These are phyloP conservation scores for Penstemon davidsonii DNA, from an alignment of 257 asterid genomes.

Conservation along the genomic window DNA sequence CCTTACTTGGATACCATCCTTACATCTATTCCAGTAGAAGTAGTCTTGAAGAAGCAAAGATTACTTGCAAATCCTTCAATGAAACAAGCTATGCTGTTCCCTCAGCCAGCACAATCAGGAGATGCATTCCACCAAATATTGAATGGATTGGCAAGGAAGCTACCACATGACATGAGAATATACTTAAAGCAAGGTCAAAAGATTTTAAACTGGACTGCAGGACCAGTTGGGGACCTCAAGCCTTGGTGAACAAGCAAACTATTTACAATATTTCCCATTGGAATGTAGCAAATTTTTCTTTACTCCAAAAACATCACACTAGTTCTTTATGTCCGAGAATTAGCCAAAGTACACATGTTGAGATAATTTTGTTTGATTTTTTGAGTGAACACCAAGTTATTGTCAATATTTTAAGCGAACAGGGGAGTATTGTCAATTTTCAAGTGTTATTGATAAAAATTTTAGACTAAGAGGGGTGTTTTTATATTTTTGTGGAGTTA, in stretches of 20 bases:
- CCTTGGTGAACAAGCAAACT: constrained; percentile 51
- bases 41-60: constrained; percentile 69
- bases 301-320: too few species aligned
- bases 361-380: too few species aligned
- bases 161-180: constrained; percentile 40
- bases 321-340: too few species aligned
- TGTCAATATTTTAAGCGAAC: too few species aligned
- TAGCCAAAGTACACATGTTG: too few species aligned
- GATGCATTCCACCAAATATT: constrained; percentile 83
- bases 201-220: constrained; percentile 52
- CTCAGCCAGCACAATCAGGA: constrained; percentile 68
- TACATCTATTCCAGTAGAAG: constrained; percentile 46
- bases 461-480: too few species aligned
- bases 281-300: too few species aligned
- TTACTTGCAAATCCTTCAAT: constrained; percentile 52
- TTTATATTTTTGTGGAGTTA: too few species aligned
- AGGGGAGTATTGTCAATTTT: too few species aligned
- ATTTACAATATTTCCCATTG: background rate
- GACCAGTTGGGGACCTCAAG: constrained; percentile 55
- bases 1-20: constrained; percentile 56
- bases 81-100: constrained; percentile 62
- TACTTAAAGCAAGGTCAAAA: constrained; percentile 39
- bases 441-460: too few species aligned
- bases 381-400: too few species aligned
- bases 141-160: constrained; percentile 66